Base-by-base conservation (phyloP, 345 rosid species). In the Eutrema heterophyllum region DNA sequence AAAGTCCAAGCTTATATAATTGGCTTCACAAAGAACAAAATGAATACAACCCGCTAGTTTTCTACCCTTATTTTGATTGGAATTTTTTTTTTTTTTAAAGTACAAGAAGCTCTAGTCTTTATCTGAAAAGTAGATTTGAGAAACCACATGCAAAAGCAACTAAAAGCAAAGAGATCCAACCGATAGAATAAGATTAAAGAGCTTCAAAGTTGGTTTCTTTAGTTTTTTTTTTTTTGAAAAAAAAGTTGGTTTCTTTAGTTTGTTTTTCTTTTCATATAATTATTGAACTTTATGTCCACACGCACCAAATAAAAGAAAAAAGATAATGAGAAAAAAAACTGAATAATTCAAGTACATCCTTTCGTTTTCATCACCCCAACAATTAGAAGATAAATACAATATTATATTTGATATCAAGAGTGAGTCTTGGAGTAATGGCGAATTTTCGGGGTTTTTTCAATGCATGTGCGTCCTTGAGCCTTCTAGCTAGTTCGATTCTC, bases 191-290 rank as follows among this genome's bases (percentile, higher is more conserved):
- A 45, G 50, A 52, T 52, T 41, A 40, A 66, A 46, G 61, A 32
- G 67, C 38, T 74, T 38, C 58, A 66, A 41, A 74, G 65, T 64
- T 64, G 71, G 64, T 5, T 53, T 63, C 64, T 64, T 72, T 64
- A 10, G 56, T 36, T 55, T 56, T 12, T 26, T 55, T 64, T 45
- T 53, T 11, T 73, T 35, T 56, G n/a, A n/a, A n/a, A n/a, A n/a
- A n/a, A 66, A 41, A 74, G 65, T 64, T 64, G 71, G 64, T 5
- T 53, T 63, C 64, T 64, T 72, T 64, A 10, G 56, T 36, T 55
- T 56, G 15, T 26, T 55, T 64, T 45, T 53, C n/a, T 73, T 35
- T 56, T 6, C 52, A 56, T 16, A 39, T 36, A 74, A 66, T 74
- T 57, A 74, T 74, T 48, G 67, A 66, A 67, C 59, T 58, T 57